Evolutionary conservation across 164 flowering plant genomes (phyloP).

Genomic region (Kingdonia uniflora): DNA sequence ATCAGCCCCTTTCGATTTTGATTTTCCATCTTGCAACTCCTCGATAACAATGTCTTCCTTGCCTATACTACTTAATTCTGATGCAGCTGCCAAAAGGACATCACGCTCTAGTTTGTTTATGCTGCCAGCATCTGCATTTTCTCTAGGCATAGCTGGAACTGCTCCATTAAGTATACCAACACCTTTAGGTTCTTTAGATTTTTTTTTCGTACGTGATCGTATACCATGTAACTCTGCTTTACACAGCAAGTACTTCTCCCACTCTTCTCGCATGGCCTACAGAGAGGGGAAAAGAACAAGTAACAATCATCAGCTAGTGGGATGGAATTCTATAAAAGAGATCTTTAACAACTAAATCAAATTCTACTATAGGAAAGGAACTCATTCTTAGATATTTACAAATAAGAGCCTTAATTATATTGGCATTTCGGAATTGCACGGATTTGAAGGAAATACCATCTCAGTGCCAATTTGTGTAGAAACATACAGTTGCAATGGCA

Average conservation of each 20-base stretch:
- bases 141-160: slow-evolving; percentile 37
- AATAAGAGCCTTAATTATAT: too few relatives aligned
- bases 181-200: slow-evolving; percentile 65
- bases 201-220: slow-evolving; percentile 48
- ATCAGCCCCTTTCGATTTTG: slow-evolving; percentile 19
- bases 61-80: slow-evolving; percentile 32
- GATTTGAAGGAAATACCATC: too few relatives aligned
- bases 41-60: slow-evolving; percentile 23
- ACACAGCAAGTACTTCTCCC: slow-evolving; percentile 84
- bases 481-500: too few relatives aligned
- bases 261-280: slow-evolving; percentile 84
- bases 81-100: slow-evolving; percentile 80
- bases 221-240: slow-evolving; percentile 64
- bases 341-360: too few relatives aligned
- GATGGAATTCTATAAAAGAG: too few relatives aligned
- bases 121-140: slow-evolving; percentile 50
- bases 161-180: slow-evolving; percentile 86
- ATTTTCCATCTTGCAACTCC: slow-evolving; percentile 24
- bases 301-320: not conserved
- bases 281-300: not conserved
- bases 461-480: too few relatives aligned
- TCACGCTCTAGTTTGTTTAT: slow-evolving; percentile 63
- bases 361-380: too few relatives aligned
- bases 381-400: too few relatives aligned
- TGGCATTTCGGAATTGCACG: too few relatives aligned